A percentile compares a stretch with the other conserved stretches of the same genome.
Conservation (phyloP, 148 eudicot genomes). For the Vaccinium vitisidaea region DNA sequence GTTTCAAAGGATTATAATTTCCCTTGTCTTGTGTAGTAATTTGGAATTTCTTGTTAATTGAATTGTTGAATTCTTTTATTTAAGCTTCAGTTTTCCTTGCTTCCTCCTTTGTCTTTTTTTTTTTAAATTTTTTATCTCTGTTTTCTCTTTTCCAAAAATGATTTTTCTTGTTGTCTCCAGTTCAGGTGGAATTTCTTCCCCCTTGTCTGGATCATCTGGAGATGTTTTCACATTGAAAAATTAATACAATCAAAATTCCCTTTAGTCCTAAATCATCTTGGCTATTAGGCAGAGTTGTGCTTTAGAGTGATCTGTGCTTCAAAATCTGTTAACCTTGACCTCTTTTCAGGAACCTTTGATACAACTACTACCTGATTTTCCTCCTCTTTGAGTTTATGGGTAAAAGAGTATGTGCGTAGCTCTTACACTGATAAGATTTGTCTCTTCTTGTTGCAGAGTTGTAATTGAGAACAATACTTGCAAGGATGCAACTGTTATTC, state of each 20-base stretch:
- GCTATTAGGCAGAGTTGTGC: background rate
- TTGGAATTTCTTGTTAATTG: too few species aligned
- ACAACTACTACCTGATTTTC: background rate
- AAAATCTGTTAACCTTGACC: background rate
- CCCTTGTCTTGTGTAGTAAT: too few species aligned
- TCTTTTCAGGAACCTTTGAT: background rate
- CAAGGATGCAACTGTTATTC: conserved; percentile 76
- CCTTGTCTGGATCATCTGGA: background rate
- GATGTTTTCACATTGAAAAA: background rate
- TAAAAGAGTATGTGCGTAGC: background rate
- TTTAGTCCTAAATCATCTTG: background rate
- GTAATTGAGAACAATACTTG: conserved; percentile 73
- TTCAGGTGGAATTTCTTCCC: background rate
- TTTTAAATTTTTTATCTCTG: too few species aligned
- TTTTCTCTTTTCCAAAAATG: background rate
- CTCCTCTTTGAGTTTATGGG: background rate
- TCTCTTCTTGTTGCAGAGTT: conserved; percentile 58
- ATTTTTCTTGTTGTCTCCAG: background rate
- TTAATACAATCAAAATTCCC: background rate
- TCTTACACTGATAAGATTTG: background rate
- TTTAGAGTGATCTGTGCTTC: background rate
- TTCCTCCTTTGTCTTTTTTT: too few species aligned
- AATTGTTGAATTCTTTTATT: too few species aligned
- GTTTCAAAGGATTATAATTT: background rate
- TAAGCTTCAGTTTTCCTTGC: too few species aligned